Conservation (phyloP, 495 filamentous ascomycete genomes). For the Lentithecium fluviatile region DNA sequence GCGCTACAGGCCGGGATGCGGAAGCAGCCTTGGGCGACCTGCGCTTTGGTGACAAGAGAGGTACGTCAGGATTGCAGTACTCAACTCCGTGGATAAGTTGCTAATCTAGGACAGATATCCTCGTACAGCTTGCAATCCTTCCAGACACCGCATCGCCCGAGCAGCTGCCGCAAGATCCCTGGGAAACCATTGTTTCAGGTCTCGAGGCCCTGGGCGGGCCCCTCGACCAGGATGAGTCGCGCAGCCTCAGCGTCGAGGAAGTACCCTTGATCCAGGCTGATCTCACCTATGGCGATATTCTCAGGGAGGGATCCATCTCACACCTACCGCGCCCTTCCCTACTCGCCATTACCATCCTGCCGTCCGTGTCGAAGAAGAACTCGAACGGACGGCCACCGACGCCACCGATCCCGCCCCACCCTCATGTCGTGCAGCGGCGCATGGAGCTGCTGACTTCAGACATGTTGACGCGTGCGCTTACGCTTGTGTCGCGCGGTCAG, state of each 20-base stretch:
- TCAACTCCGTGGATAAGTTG: not conserved
- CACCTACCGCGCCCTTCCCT: constrained; percentile 88
- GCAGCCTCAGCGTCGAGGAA: constrained; percentile 85
- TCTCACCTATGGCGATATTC: constrained; percentile 88
- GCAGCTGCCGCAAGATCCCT: constrained; percentile 84
- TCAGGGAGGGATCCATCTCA: constrained; percentile 83
- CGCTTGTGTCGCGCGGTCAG: constrained; percentile 85
- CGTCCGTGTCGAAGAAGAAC: constrained; percentile 61
- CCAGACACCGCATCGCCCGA: constrained; percentile 87
- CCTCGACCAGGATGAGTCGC: constrained; percentile 80
- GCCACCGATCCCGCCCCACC: constrained; percentile 92
- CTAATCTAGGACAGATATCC: constrained; percentile 61
- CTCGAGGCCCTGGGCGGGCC: constrained; percentile 93
- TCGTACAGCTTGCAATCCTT: constrained; percentile 90
- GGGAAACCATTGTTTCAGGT: constrained; percentile 95
- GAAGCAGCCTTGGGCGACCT: constrained; percentile 92
- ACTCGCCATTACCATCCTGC: constrained; percentile 98
- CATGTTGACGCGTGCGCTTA: constrained; percentile 92
- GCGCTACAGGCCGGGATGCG: constrained; percentile 93
- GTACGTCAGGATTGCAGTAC: constrained; percentile 39
- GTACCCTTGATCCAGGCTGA: constrained; percentile 95
- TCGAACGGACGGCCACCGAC: constrained; percentile 59
- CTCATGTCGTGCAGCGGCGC: constrained; percentile 89
- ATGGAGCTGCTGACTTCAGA: constrained; percentile 99
- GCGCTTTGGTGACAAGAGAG: constrained; percentile 92